Evolutionary conservation across 1,139 yeast genomes (phyloP).

Genomic region (Blastobotrys elegans): DNA sequence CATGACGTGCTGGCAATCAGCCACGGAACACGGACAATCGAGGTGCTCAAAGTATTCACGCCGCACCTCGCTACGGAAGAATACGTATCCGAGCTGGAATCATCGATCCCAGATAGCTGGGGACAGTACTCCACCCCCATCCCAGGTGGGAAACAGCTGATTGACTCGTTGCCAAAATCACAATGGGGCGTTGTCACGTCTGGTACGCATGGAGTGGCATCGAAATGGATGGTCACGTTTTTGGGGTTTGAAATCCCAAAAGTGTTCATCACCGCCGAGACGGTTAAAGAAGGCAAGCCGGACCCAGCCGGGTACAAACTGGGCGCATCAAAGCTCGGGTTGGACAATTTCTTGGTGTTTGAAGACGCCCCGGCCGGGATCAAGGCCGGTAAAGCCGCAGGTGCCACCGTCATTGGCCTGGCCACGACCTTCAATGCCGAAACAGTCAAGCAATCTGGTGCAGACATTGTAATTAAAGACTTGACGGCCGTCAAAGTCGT

Average conservation of each 20-base stretch:
- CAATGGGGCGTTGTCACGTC: conserved; percentile 78
- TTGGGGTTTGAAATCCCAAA: conserved; percentile 53
- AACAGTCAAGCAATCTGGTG: conserved; percentile 63
- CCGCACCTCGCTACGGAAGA: conserved; percentile 64
- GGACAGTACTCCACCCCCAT: conserved; percentile 66
- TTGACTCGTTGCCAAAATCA: conserved; percentile 38
- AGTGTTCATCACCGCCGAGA: conserved; percentile 70
- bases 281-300: conserved; percentile 70
- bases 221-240: conserved; percentile 60
- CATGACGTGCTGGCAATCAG: conserved; percentile 63
- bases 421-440: conserved; percentile 69
- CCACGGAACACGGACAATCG: conserved; percentile 77
- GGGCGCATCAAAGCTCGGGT: conserved; percentile 47
- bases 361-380: conserved; percentile 88
- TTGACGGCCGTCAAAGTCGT: conserved; percentile 41
- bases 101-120: conserved; percentile 59
- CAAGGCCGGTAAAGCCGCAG: conserved; percentile 74
- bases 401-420: conserved; percentile 72
- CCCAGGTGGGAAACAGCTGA: conserved; percentile 61
- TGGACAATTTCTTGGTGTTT: conserved; percentile 58
- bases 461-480: conserved; percentile 71
- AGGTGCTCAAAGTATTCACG: conserved; percentile 64
- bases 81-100: conserved; percentile 62
- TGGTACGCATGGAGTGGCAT: conserved; percentile 67
- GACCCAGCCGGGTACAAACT: conserved; percentile 69